Conservation (phyloP, 1,139 yeast genomes). For the Lodderomyces parapsilosis region DNA sequence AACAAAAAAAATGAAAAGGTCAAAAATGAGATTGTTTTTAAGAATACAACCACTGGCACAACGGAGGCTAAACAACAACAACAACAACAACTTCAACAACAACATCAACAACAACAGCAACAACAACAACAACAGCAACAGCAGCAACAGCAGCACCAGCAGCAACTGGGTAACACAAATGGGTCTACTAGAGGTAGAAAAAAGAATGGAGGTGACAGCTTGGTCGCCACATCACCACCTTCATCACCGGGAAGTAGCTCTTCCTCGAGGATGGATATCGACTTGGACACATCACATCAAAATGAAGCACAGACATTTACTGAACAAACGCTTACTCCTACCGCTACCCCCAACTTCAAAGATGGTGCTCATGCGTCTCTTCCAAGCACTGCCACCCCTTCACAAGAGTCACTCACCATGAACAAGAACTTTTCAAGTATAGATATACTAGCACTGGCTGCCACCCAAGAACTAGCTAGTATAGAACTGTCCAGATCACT, state of each 20-base stretch:
- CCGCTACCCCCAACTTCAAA: conserved; percentile 5
- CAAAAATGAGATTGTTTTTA: conserved; percentile 3
- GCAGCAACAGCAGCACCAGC: too few relatives aligned
- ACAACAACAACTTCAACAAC: too few relatives aligned
- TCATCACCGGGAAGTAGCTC: conserved; percentile 2
- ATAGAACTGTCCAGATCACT: conserved; percentile 56
- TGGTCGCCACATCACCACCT: conserved; percentile 3
- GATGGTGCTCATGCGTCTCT: neutral
- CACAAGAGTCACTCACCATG: conserved; percentile 4
- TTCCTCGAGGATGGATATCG: conserved; percentile 2
- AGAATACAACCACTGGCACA: conserved; percentile 2
- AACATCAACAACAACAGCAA: too few relatives aligned
- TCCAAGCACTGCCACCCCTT: neutral
- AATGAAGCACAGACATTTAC: neutral
- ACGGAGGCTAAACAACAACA: neutral
- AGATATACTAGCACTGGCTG: conserved; percentile 77
- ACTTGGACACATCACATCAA: neutral
- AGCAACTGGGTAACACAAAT: neutral
- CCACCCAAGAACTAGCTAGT: conserved; percentile 68
- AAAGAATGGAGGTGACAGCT: neutral
- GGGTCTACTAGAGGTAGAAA: conserved; percentile 1
- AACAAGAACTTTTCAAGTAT: conserved; percentile 39
- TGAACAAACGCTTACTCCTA: conserved; percentile 3
- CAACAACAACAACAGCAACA: too few relatives aligned
- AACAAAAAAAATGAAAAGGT: conserved; percentile 31